These are phyloP conservation scores for Hordeum vulgare DNA, from an alignment of 176 grass and related monocot genomes.

Conservation along the genomic window DNA sequence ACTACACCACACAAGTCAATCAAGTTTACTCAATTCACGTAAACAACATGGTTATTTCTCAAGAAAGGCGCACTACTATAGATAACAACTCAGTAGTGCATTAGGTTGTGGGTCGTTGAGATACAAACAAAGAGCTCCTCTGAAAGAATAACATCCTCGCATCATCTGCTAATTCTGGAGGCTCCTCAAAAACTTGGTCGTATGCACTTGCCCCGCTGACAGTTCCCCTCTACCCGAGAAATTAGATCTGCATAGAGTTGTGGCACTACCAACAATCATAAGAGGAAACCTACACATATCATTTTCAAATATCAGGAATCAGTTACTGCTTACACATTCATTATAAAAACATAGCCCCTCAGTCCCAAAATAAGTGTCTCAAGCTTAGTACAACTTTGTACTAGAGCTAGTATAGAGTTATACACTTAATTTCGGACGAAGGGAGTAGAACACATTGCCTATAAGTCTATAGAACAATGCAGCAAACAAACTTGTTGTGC, in stretches of 20 bases:
- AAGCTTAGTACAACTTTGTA: too few relatives aligned
- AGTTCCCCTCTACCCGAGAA: constrained; percentile 95
- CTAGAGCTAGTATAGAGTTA: too few relatives aligned
- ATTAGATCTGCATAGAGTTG: constrained; percentile 89
- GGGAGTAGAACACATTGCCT: background rate
- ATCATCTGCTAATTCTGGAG: constrained; percentile 91
- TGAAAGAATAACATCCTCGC: constrained; percentile 26
- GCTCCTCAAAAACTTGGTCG: constrained; percentile 90
- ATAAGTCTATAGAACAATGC: background rate
- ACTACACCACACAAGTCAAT: constrained; percentile 35
- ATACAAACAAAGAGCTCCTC: background rate
- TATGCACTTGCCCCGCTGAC: constrained; percentile 96
- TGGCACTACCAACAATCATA: constrained; percentile 96
- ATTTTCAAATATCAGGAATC: constrained; percentile 3
- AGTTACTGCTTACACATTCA: background rate
- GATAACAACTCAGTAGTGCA: background rate
- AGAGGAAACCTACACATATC: constrained; percentile 74
- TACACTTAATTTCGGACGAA: too few relatives aligned
- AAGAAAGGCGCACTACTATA: background rate
- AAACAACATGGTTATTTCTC: background rate
- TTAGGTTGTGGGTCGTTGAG: background rate
- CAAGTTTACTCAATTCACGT: background rate
- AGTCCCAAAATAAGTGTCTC: too few relatives aligned
- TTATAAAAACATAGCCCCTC: background rate
- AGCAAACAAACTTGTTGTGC: background rate